Evolutionary conservation across 306 rosid genomes (phyloP).

Genomic region (Cicer bijugum): DNA sequence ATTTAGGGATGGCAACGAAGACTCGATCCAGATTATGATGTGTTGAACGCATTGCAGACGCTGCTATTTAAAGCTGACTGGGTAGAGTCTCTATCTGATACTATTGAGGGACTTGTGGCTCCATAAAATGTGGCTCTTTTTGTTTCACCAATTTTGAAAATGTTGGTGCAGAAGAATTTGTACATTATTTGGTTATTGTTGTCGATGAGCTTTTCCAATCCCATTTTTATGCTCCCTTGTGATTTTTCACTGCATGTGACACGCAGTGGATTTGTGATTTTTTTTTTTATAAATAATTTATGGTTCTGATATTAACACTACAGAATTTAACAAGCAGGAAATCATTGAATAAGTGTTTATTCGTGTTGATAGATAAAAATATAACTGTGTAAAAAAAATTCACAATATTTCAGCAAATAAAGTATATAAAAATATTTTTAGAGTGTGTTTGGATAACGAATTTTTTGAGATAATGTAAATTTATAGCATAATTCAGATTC

Average conservation of each 20-base stretch:
- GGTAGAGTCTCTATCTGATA: constrained; percentile 66
- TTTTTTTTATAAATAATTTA: neutral
- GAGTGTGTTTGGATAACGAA: too few species aligned
- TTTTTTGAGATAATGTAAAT: too few species aligned
- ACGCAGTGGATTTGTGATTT: neutral
- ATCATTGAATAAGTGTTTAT: neutral
- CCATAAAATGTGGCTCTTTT: constrained; percentile 50
- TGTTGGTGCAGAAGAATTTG: neutral
- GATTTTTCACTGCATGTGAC: neutral
- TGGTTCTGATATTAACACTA: constrained; percentile 4
- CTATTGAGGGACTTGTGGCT: constrained; percentile 68
- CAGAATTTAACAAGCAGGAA: neutral
- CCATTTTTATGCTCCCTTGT: neutral
- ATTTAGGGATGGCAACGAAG: constrained; percentile 87
- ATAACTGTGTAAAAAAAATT: too few species aligned
- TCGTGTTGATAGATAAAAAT: neutral
- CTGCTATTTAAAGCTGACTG: constrained; percentile 68
- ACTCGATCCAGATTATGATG: constrained; percentile 78
- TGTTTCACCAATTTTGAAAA: neutral
- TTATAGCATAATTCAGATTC: too few species aligned
- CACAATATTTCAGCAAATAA: too few species aligned
- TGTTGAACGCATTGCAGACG: constrained; percentile 60
- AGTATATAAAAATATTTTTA: too few species aligned
- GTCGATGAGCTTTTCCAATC: constrained; percentile 2
- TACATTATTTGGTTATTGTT: constrained; percentile 22